These are phyloP conservation scores for Heritiera littoralis DNA, from an alignment of 345 rosid species.

Conservation along the genomic window DNA sequence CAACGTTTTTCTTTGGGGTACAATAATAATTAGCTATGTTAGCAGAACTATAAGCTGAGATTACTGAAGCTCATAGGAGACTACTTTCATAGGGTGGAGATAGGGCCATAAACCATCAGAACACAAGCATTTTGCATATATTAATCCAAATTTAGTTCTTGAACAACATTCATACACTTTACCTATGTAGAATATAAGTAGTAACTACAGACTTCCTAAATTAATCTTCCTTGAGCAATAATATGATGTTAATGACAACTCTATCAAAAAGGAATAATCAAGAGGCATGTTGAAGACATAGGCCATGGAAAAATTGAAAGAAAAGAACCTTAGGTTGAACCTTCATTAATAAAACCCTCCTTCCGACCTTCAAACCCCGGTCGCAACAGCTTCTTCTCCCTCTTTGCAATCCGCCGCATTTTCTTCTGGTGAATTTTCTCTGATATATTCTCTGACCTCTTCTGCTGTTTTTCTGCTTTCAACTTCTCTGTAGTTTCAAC, in stretches of 20 bases:
- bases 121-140: neutral
- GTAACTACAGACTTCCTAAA: neutral
- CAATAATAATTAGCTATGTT: neutral
- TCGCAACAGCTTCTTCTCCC: conserved; percentile 85
- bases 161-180: conserved; percentile 13
- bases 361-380: conserved; percentile 95
- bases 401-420: conserved; percentile 66
- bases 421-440: conserved; percentile 73
- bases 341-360: conserved; percentile 46
- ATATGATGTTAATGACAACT: neutral
- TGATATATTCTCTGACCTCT: conserved; percentile 68
- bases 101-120: neutral
- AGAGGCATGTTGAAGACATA: neutral
- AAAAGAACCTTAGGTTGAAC: conserved; percentile 12
- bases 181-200: neutral
- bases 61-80: neutral
- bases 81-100: neutral
- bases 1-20: neutral
- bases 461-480: conserved; percentile 72
- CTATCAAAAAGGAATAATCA: neutral
- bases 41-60: neutral
- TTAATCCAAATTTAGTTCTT: neutral
- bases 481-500: conserved; percentile 56
- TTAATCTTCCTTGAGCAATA: neutral
- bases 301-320: neutral